Evolutionary conservation across 2,329 filamentous ascomycete species (phyloP), one percentile per base, ranked within the genome.

Genomic region (Xylariaceae sp.): DNA sequence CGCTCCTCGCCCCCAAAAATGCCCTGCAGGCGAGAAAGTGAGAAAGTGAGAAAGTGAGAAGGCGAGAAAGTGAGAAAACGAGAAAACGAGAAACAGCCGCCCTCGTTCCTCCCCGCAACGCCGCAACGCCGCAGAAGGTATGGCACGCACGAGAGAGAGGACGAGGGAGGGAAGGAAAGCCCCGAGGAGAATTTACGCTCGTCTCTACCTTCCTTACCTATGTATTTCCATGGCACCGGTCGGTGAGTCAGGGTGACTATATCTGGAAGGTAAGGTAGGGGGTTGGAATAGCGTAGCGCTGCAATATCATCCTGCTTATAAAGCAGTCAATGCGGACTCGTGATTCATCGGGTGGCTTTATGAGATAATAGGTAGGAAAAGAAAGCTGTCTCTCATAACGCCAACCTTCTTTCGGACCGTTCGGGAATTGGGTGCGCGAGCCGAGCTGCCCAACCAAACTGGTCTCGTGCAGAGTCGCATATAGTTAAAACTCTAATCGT

Each of bases 321-420:
- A 45, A 45, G 43, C 43, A 11, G 9, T 3, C 40, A 19, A 4
- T 19, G 31, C 41, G 34, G 49, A 47, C 50, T 37, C 44, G 40
- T 57, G 57, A 59, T 53, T 50, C 51, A 57, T 59, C 52, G 48
- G 45, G 48, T 40, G 40, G n/a, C 40, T 42, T 19, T 27, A 44
- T 45, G 43, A 45, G 47, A 52, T 53, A 44, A 52, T 46, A 32
- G 48, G 31, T 26, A 52, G 41, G 46, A 46, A 37, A 11, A 37
- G 35, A 37, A 49, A n/a, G 6, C 32, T 8, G 35, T 12, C n/a
- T n/a, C 39, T 26, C 2, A 12, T 30, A 30, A 44, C 30, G 42
- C 42, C 42, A 44, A 30, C 4, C 42, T 30, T 44, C 35, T 30
- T 35, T 49, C 57, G 57, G 57, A 50, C 54, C 44, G 54, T 50